A percentile compares a stretch with the other conserved stretches of the same genome.
phyloP scores from a whole-genome alignment of 2,329 filamentous ascomycete species.

The Hypomyces perniciosus region DNA sequence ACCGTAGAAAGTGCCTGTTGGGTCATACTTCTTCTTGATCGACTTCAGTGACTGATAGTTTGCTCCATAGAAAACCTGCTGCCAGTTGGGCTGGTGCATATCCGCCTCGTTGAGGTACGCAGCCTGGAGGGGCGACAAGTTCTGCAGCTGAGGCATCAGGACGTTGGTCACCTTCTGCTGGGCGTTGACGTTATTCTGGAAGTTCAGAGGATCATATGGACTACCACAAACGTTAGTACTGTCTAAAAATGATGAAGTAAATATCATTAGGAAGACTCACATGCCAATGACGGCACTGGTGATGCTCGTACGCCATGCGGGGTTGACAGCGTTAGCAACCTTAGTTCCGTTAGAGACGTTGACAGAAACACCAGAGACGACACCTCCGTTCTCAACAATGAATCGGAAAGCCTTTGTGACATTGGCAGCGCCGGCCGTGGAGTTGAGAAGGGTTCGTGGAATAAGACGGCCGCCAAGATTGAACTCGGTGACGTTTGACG shows the following conservation, averaged over 20 bases:
- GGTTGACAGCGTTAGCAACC: neutral
- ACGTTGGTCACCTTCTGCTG: neutral
- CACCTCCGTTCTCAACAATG: neutral
- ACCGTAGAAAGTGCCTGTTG: slow-evolving; percentile 38
- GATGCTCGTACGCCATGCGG: slow-evolving; percentile 1
- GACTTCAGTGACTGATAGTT: slow-evolving; percentile 33
- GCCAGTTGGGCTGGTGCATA: slow-evolving; percentile 33
- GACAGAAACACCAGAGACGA: neutral
- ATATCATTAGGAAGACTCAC: neutral
- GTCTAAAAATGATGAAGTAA: neutral
- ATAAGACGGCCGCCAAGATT: slow-evolving; percentile 6
- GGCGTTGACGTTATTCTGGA: neutral
- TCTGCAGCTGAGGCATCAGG: neutral
- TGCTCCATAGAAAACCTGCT: slow-evolving; percentile 36
- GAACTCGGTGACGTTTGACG: neutral
- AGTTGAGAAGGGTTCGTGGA: neutral
- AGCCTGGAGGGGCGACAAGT: neutral
- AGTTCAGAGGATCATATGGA: neutral
- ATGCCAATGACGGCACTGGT: neutral
- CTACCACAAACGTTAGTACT: neutral
- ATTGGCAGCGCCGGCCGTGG: neutral
- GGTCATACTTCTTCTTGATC: slow-evolving; percentile 45
- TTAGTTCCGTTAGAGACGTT: neutral
- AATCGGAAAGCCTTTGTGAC: neutral
- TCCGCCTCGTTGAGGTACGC: slow-evolving; percentile 43